Conservation (phyloP, 78 protist species). For the Isochrysis galbana region DNA sequence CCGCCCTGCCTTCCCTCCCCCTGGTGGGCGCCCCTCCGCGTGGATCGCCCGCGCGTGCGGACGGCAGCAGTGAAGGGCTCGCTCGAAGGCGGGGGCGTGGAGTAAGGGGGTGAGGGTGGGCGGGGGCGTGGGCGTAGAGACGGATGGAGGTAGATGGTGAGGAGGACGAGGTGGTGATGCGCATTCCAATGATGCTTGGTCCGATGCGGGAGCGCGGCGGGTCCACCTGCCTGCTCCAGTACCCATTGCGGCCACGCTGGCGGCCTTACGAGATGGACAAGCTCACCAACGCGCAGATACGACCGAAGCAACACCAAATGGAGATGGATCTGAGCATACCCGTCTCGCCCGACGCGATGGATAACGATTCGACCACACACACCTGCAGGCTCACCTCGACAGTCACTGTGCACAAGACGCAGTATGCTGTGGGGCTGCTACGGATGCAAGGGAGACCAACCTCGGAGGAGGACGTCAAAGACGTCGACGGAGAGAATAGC, state of each 20-base stretch:
- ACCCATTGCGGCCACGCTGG: not conserved
- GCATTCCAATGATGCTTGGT: not conserved
- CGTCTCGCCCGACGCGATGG: not conserved
- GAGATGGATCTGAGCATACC: not conserved
- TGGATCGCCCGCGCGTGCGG: too few species aligned
- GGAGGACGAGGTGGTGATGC: not conserved
- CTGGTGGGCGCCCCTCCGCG: too few species aligned
- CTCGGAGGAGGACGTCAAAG: not conserved
- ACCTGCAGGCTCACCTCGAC: not conserved
- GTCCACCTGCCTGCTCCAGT: not conserved
- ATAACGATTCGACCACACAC: not conserved
- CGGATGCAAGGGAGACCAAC: not conserved
- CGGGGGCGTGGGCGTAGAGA: too few species aligned
- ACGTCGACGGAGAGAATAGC: not conserved
- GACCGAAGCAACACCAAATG: not conserved
- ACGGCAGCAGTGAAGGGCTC: too few species aligned
- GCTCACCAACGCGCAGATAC: not conserved
- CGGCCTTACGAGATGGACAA: not conserved
- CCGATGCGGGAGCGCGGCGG: not conserved
- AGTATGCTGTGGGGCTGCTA: not conserved
- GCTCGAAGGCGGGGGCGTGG: too few species aligned
- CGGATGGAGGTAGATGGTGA: not conserved
- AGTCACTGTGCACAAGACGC: not conserved
- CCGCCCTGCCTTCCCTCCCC: too few species aligned
- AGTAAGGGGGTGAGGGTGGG: too few species aligned